Conservation (phyloP, 2,329 filamentous ascomycete species). For the Arthroderma sp. region DNA sequence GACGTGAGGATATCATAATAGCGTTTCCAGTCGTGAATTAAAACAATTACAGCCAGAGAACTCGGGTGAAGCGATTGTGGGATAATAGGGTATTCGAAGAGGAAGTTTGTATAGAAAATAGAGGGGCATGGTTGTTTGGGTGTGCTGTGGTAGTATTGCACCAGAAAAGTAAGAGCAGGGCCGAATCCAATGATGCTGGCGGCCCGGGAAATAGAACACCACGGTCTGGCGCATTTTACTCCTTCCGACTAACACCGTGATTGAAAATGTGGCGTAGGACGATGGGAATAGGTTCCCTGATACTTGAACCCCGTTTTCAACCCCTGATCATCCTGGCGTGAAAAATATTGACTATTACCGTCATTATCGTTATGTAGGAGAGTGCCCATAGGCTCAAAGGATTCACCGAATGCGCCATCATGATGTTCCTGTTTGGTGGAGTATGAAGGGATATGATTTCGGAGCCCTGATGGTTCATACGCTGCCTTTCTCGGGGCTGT, state of each 20-base stretch:
- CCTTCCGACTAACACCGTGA: background rate
- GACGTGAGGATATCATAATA: too few relatives aligned
- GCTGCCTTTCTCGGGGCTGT: conserved; percentile 15
- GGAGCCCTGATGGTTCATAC: conserved; percentile 12
- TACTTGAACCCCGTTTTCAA: conserved; percentile 1
- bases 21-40: too few relatives aligned
- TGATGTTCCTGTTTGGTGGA: conserved; percentile 16
- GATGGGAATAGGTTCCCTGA: background rate
- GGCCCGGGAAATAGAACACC: too few relatives aligned
- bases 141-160: too few relatives aligned
- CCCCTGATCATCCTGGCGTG: conserved; percentile 10
- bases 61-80: too few relatives aligned
- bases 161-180: too few relatives aligned
- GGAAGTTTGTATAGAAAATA: too few relatives aligned
- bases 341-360: conserved; percentile 16
- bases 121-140: too few relatives aligned
- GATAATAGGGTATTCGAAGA: too few relatives aligned
- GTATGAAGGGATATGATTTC: conserved; percentile 16
- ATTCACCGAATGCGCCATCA: conserved; percentile 16
- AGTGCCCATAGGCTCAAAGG: conserved; percentile 21
- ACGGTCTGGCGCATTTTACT: too few relatives aligned
- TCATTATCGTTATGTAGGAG: conserved; percentile 18
- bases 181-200: too few relatives aligned
- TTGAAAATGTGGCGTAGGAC: conserved; percentile 1
- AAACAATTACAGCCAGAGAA: too few relatives aligned